These are phyloP conservation scores for Solanum rostratum DNA, from an alignment of 257 asterid species.

Conservation along the genomic window DNA sequence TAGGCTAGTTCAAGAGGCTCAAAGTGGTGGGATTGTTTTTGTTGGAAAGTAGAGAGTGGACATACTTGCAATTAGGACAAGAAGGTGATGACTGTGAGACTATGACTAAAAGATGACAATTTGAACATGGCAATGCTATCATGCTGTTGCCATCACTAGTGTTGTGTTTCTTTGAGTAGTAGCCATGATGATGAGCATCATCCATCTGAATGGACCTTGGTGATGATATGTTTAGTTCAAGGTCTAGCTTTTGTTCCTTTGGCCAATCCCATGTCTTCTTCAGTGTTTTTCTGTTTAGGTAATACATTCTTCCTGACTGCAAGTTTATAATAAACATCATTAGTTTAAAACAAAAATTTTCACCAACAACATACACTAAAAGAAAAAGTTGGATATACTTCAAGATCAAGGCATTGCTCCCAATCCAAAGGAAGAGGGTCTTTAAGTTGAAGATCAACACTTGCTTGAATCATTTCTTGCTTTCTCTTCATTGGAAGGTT, in stretches of 20 bases:
- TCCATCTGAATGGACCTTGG: neutral
- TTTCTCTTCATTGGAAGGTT: constrained; percentile 36
- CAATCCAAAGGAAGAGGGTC: constrained; percentile 53
- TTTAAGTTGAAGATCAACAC: constrained; percentile 38
- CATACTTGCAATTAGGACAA: constrained; percentile 60
- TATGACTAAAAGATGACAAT: constrained; percentile 51
- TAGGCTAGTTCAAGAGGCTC: neutral
- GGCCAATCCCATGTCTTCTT: constrained; percentile 43
- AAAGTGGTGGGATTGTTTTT: neutral
- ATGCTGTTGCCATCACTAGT: neutral
- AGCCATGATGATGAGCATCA: neutral
- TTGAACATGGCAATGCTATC: constrained; percentile 51
- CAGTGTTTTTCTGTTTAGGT: constrained; percentile 32
- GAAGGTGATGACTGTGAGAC: constrained; percentile 36
- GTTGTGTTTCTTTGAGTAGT: neutral
- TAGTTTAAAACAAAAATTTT: neutral
- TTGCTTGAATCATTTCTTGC: constrained; percentile 7
- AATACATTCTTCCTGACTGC: constrained; percentile 51
- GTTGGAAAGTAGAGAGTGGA: constrained; percentile 22
- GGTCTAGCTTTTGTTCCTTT: constrained; percentile 30
- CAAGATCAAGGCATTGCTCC: constrained; percentile 66
- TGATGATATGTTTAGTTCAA: constrained; percentile 41
- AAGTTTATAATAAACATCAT: neutral
- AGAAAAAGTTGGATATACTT: constrained; percentile 12
- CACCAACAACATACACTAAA: neutral